Base-by-base conservation (phyloP, 1,284 basidiomycete genomes). In the Moesziomyces sp. region DNA sequence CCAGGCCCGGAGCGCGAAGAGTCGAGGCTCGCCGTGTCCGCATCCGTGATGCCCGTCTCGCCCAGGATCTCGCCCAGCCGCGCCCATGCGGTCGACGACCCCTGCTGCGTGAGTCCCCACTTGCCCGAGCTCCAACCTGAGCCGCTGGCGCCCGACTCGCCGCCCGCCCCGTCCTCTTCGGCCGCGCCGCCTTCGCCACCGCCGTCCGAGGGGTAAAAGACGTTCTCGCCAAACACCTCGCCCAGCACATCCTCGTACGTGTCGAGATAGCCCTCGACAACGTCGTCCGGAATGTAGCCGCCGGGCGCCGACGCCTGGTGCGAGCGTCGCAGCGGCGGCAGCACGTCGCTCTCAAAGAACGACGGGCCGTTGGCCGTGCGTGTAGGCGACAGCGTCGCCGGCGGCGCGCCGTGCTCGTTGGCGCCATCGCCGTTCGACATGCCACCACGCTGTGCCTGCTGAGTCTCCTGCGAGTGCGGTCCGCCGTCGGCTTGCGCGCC, bases 231-330 rank as follows among this genome's bases (percentile, higher is more conserved):
- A 63, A 87, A 86, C n/a, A 88, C 85, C 57, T 88, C 87, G 11
- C 83, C 84, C 4, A 88, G 80, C 18, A 88, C 84, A 61, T 87
- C 86, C 61, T 88, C 87, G 76, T 88, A 88, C 73, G 87, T 86
- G 76, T 87, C 86, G 60, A 87, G 78, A 83, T 87, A 88, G 44
- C 85, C 86, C 43, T 87, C 86, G 46, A 86, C 85, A 55, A 87
- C 84, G 26, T 85, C 85, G 67, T 87, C 86, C 0, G 86, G 85
- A 49, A 87, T 86, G 73, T 87, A 87, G 9, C 85, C 81, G 49
- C 83, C 75, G 14, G 81, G 81, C 46, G 84, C 79, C 24, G 83
- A 75, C 1, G 66, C 67, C 78, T 86, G 74, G 52, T 83, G 73
- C 10, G 81, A 71, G 6, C 84, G 82, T 0, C 77, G 72, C 42